Conservation (phyloP, 2,329 filamentous ascomycete genomes). For the Scleromitrula shiraiana region DNA sequence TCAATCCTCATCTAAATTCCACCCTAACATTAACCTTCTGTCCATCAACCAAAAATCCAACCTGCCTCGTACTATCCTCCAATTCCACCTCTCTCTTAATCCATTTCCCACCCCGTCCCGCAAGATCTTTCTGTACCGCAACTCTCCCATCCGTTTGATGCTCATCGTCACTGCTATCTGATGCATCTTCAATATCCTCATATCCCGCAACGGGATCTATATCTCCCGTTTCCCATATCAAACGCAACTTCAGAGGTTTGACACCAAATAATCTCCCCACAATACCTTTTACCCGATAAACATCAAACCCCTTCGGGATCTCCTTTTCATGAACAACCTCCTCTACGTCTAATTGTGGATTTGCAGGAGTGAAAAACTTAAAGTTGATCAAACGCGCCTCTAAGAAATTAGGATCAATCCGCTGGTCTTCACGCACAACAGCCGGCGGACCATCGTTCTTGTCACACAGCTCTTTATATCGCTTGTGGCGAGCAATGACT, state of each 20-base stretch:
- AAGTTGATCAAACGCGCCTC: conserved; percentile 67
- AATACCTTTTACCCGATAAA: conserved; percentile 75
- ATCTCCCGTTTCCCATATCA: conserved; percentile 88
- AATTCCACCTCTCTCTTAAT: conserved; percentile 74
- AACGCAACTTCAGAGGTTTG: conserved; percentile 52
- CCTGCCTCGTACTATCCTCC: conserved; percentile 67
- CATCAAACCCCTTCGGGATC: conserved; percentile 70
- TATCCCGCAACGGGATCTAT: conserved; percentile 69
- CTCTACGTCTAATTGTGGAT: conserved; percentile 11
- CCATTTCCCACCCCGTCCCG: conserved; percentile 51
- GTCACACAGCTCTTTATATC: conserved; percentile 66
- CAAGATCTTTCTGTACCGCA: background rate
- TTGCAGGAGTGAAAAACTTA: conserved; percentile 40
- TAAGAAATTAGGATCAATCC: conserved; percentile 69
- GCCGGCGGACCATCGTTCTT: conserved; percentile 66
- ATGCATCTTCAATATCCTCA: conserved; percentile 49
- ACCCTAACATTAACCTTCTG: conserved; percentile 63
- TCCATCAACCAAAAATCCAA: conserved; percentile 78
- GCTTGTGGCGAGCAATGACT: conserved; percentile 57
- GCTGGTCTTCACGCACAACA: conserved; percentile 37
- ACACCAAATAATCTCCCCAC: conserved; percentile 63
- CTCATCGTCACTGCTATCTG: conserved; percentile 45
- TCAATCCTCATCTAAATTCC: conserved; percentile 37
- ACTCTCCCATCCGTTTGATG: conserved; percentile 21
- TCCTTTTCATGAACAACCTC: conserved; percentile 23